Evolutionary conservation across 768 basidiomycete species (phyloP).

Genomic region (Butyriboletus loyo): DNA sequence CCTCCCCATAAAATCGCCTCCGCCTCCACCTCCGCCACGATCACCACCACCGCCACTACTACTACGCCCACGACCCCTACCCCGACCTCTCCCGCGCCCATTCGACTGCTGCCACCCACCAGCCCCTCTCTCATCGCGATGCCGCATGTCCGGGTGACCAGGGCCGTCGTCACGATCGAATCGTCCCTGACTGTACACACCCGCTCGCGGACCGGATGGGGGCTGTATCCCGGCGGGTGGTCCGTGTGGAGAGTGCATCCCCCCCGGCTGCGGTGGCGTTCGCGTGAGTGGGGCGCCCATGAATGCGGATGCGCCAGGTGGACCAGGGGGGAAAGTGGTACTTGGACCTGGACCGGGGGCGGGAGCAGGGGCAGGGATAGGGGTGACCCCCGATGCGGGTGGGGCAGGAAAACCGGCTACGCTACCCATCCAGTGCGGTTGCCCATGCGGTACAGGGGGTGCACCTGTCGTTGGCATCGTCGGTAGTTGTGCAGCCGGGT

Average conservation of each 20-base stretch:
- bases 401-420: slow-evolving; percentile 27
- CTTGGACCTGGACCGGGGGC: background rate
- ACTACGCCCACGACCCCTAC: slow-evolving; percentile 27
- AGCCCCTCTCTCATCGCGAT: slow-evolving; percentile 29
- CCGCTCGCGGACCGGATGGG: slow-evolving; percentile 28
- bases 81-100: slow-evolving; percentile 34
- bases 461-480: slow-evolving; percentile 3
- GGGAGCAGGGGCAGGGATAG: background rate
- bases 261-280: slow-evolving; percentile 25
- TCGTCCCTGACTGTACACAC: slow-evolving; percentile 25
- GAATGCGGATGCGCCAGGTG: slow-evolving; percentile 12
- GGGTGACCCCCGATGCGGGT: slow-evolving; percentile 7
- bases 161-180: slow-evolving; percentile 28
- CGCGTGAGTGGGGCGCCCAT: slow-evolving; percentile 9
- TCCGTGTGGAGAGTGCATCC: slow-evolving; percentile 19
- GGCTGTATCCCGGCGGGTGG: slow-evolving; percentile 14
- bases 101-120: slow-evolving; percentile 27
- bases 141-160: slow-evolving; percentile 14
- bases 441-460: slow-evolving; percentile 10
- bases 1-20: slow-evolving; percentile 32
- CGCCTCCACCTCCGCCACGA: background rate
- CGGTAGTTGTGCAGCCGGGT: slow-evolving; percentile 11
- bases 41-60: background rate
- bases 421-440: slow-evolving; percentile 20
- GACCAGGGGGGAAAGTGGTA: slow-evolving; percentile 4